Evolutionary conservation across 139 green algal genomes (phyloP), one percentile per base, ranked within the genome.

Genomic region (Klebsormidium nitens): DNA sequence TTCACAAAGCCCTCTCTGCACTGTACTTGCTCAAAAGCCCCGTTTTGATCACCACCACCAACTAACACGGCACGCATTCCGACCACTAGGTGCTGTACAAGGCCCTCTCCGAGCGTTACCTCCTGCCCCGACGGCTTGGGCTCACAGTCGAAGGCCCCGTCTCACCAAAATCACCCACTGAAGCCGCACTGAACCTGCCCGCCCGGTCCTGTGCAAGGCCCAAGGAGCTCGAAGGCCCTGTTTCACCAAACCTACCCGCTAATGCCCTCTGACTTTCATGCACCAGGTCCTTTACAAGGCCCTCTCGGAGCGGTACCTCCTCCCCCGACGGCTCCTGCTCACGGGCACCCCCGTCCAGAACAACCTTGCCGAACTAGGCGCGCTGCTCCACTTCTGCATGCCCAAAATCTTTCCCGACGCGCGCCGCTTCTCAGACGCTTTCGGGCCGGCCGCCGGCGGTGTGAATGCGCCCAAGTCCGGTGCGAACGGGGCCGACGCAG

Each of bases 391-490:
- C 78, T 81, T 93, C 38, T 79, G 91, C 38, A 85, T 95, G 36
- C 89, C 89, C n/a, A 79, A 91, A 39, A 83, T 97, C 23, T 97
- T 97, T 72, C 87, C 95, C 72, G 32, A 55, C n/a, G 50, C 26
- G n/a, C 4, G 6, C 29, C 29, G 44, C 5, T 75, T 74, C 44
- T 31, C 37, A 31, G 65, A 93, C 71, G 81, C 81, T 14, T 86
- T 84, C 23, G 63, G 90, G 26, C 50, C 37, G 11, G 28, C 6
- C 17, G 29, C 28, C 17, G 28, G 17, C 17, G 56, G 17, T 14
- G 17, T 49, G 56, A 64, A 64, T 34, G 31, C 14, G 28, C 46
- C 23, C 23, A 55, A 23, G 46, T 55, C 46, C 23, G 46, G 23
- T n/a, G 46, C 23, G 23, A 55, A 55, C 23, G 46, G 23, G 23